Conservation (phyloP, 2,329 filamentous ascomycete genomes). For the Ramichloridium luteum region DNA sequence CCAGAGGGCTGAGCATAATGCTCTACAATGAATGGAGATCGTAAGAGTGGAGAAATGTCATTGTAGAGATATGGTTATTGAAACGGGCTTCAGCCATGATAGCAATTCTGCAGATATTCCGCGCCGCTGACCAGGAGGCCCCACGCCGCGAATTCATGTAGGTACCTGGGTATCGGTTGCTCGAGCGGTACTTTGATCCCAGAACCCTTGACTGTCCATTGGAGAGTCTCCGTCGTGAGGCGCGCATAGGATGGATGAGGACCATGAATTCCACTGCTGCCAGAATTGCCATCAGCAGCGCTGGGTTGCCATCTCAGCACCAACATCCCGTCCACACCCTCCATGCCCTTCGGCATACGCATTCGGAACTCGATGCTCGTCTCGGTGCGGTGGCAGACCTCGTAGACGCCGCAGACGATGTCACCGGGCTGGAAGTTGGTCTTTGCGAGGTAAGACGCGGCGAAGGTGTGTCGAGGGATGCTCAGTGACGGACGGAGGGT, state of each 20-base stretch:
- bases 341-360: slow-evolving; percentile 1
- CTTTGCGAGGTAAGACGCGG: slow-evolving; percentile 10
- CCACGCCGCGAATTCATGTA: slow-evolving; percentile 10
- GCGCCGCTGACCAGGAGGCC: slow-evolving; percentile 9
- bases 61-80: too few species aligned
- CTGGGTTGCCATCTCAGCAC: too few species aligned
- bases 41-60: too few species aligned
- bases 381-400: slow-evolving; percentile 11
- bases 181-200: slow-evolving; percentile 11
- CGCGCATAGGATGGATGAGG: too few species aligned
- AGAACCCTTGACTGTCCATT: slow-evolving; percentile 11
- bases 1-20: too few species aligned
- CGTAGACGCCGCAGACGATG: slow-evolving; percentile 13
- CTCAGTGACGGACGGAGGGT: too few species aligned
- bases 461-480: slow-evolving; percentile 10
- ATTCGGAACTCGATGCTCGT: slow-evolving; percentile 10
- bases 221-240: slow-evolving; percentile 13
- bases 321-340: slow-evolving; percentile 7
- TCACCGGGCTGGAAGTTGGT: slow-evolving; percentile 13
- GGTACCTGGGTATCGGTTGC: slow-evolving; percentile 9
- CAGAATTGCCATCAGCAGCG: slow-evolving; percentile 10
- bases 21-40: too few species aligned
- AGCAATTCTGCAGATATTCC: slow-evolving; percentile 6
- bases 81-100: too few species aligned
- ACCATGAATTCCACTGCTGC: too few species aligned